A percentile compares a stretch with the other conserved stretches of the same genome.
Conservation (phyloP, 2,329 filamentous ascomycete genomes). For the Colletotrichum sp. region DNA sequence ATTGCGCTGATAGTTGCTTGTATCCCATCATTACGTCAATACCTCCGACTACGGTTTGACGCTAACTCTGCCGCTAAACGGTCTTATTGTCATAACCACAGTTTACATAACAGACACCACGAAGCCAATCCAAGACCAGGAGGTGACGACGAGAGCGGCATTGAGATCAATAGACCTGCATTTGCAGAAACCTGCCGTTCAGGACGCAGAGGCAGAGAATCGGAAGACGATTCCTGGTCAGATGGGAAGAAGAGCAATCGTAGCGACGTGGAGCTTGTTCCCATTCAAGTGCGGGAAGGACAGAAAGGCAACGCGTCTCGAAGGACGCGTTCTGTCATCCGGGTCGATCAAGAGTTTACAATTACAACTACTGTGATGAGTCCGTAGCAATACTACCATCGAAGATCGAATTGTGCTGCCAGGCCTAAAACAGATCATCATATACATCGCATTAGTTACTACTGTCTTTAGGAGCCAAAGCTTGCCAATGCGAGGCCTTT, state of each 20-base stretch:
- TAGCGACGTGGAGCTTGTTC: background rate
- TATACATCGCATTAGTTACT: background rate
- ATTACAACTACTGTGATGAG: rapidly evolving
- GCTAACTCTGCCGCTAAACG: background rate
- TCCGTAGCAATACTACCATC: rapidly evolving
- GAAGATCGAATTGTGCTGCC: rapidly evolving
- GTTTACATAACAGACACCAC: background rate
- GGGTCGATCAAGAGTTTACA: background rate
- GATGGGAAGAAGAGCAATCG: background rate
- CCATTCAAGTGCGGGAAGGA: background rate
- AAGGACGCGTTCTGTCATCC: background rate
- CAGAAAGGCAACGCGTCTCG: background rate
- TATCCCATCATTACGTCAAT: background rate
- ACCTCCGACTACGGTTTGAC: background rate
- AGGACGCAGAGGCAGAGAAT: background rate
- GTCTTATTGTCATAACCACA: background rate
- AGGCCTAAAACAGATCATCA: no score
- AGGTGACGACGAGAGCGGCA: background rate
- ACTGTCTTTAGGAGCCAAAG: no score
- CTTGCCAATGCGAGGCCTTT: no score
- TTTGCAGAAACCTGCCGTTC: background rate
- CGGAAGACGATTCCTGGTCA: background rate
- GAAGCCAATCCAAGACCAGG: background rate
- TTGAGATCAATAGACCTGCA: background rate
- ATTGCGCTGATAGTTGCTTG: background rate